Conservation (phyloP, 2,329 filamentous ascomycete species). For the Sclerotinia nivalis region DNA sequence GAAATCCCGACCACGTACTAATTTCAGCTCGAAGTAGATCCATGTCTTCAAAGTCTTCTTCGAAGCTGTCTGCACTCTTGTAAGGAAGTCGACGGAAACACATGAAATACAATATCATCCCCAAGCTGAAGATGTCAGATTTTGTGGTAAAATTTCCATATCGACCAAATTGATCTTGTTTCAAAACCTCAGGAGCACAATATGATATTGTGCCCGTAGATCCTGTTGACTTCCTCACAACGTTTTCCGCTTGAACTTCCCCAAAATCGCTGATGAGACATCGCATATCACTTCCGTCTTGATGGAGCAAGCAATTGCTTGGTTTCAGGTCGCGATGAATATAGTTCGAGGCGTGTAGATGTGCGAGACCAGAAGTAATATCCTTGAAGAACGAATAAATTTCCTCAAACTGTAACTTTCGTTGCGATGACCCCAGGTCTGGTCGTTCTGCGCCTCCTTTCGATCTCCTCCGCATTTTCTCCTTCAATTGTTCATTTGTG, state of each 20-base stretch:
- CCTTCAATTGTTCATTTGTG: slow-evolving; percentile 85
- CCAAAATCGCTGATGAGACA: slow-evolving; percentile 98
- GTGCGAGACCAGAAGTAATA: slow-evolving; percentile 86
- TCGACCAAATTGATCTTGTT: slow-evolving; percentile 64
- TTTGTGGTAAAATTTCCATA: slow-evolving; percentile 96
- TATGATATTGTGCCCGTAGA: slow-evolving; percentile 97
- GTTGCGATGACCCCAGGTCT: slow-evolving; percentile 30
- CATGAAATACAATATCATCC: slow-evolving; percentile 98
- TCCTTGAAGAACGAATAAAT: slow-evolving; percentile 97
- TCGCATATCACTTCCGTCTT: slow-evolving; percentile 65
- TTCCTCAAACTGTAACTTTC: slow-evolving; percentile 71
- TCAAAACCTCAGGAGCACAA: slow-evolving; percentile 91
- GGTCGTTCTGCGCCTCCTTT: slow-evolving; percentile 64
- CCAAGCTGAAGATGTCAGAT: slow-evolving; percentile 95
- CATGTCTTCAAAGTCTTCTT: slow-evolving; percentile 91
- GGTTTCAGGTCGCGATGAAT: slow-evolving; percentile 96
- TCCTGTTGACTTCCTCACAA: slow-evolving; percentile 82
- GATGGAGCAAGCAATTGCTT: slow-evolving; percentile 88
- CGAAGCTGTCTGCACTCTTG: slow-evolving; percentile 74
- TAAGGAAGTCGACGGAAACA: slow-evolving; percentile 93
- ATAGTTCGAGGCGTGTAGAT: slow-evolving; percentile 87
- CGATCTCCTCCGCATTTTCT: slow-evolving; percentile 78
- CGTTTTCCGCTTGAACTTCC: slow-evolving; percentile 85
- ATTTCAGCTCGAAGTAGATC: slow-evolving; percentile 86
- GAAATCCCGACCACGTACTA: slow-evolving; percentile 81